A percentile compares a stretch with the other conserved stretches of the same genome.
Evolutionary conservation across 768 basidiomycete genomes (phyloP).

Genomic region (Lentinula boryana): DNA sequence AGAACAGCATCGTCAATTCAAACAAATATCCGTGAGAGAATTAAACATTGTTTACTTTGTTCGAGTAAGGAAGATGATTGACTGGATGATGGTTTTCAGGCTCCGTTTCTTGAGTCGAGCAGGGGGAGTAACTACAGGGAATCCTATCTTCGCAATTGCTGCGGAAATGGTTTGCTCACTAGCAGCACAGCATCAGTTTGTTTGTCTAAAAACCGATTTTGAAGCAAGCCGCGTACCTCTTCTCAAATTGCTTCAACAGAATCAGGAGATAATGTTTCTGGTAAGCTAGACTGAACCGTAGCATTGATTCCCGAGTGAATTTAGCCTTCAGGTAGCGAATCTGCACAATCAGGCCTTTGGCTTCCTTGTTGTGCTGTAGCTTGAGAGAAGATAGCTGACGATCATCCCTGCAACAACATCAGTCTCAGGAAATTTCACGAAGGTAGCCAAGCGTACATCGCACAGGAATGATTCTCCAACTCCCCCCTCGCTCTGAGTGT

Average conservation of each 20-base stretch:
- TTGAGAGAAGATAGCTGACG: constrained; percentile 48
- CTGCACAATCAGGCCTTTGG: constrained; percentile 86
- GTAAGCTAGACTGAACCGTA: constrained; percentile 71
- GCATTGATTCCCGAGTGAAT: constrained; percentile 76
- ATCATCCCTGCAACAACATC: constrained; percentile 36
- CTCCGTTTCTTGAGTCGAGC: constrained; percentile 35
- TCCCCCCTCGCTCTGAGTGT: constrained; percentile 39
- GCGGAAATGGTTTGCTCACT: constrained; percentile 71
- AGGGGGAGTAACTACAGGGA: constrained; percentile 38
- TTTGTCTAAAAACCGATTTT: neutral
- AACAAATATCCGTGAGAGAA: neutral
- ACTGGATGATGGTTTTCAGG: constrained; percentile 51
- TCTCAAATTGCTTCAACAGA: constrained; percentile 65
- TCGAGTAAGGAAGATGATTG: constrained; percentile 61
- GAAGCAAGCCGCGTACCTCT: constrained; percentile 41
- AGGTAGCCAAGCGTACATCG: constrained; percentile 30
- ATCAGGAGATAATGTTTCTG: constrained; percentile 87
- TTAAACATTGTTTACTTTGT: constrained; percentile 44
- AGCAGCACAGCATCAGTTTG: constrained; percentile 6
- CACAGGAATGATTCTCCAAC: constrained; percentile 51
- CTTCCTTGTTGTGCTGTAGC: constrained; percentile 74
- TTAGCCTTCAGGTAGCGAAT: constrained; percentile 91
- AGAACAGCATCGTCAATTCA: constrained; percentile 5
- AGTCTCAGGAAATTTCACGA: neutral
- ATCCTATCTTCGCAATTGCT: constrained; percentile 73